Evolutionary conservation across 2,329 filamentous ascomycete genomes (phyloP), one percentile per base, ranked within the genome.

Genomic region (Plectosphaerella sp.): DNA sequence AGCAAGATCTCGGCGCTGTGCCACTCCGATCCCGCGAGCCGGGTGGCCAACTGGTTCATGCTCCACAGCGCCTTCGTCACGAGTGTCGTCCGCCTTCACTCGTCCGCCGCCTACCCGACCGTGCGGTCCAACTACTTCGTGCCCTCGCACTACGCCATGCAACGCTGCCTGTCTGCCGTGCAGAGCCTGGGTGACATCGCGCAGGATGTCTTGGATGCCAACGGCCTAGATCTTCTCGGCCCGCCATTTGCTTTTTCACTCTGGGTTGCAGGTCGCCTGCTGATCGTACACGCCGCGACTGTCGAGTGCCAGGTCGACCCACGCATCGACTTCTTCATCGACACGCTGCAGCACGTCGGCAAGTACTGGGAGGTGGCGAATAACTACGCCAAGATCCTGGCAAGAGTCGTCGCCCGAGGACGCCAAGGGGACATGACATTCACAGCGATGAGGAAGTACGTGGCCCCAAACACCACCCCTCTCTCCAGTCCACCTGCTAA

Each of bases 1-100:
- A 68, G 70, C 62, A 69, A 69, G n/a, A 73, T 75, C 22, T 73
- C 70, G 8, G 70, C 72, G 2, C 61, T 75, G 11, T 75, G 72
- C 39, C 72, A 75, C 57, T 73, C 72, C 5, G 72, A 74, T 16
- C 72, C 72, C 3, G 72, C 71, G 2, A 73, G 71, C 49, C 68
- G 72, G 2, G 72, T 74, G 2, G 72, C 72, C n/a, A 74, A 74
- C 55, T 74, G 71, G 72, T 73, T 74, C 53, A 72, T 74, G 69
- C 61, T 75, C 9, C 72, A 75, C 24, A 73, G 72, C 56, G 72
- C 72, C 8, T 75, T 73, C 45, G 71, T 75, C 12, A 72, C 70
- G 0, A 65, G 70, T 3, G 72, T 72, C 6, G 71, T 75, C 3
- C 67, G 72, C 1, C 60, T 75, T n/a, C 72, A 75, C 52, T 73